phyloP scores from a whole-genome alignment of 768 basidiomycete genomes.

The Ramaria rubella region DNA sequence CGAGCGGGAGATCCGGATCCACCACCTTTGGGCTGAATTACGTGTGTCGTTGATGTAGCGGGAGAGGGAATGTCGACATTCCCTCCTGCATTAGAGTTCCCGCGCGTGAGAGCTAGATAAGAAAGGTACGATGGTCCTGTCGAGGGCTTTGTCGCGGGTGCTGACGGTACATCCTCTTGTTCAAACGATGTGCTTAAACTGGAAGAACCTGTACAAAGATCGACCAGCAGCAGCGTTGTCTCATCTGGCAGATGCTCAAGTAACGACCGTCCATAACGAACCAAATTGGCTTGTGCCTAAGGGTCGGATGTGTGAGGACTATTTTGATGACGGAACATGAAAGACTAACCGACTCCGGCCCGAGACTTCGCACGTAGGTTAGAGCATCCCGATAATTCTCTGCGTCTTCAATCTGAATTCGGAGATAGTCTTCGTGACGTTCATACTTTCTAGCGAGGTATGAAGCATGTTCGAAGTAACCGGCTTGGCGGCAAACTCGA shows the following conservation, averaged over 20 bases:
- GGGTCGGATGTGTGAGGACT: not conserved
- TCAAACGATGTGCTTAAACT: conserved; percentile 33
- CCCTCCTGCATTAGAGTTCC: conserved; percentile 29
- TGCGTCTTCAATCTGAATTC: conserved; percentile 92
- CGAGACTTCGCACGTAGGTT: conserved; percentile 69
- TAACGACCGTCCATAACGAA: conserved; percentile 83
- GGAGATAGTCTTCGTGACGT: conserved; percentile 85
- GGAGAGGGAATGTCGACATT: not conserved
- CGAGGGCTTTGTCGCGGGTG: conserved; percentile 23
- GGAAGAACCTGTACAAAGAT: conserved; percentile 72
- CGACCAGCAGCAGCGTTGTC: conserved; percentile 86
- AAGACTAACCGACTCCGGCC: conserved; percentile 63
- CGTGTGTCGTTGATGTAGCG: not conserved
- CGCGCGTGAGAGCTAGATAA: conserved; percentile 68
- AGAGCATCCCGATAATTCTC: conserved; percentile 77
- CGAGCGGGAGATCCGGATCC: conserved; percentile 25
- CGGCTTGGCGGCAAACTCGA: conserved; percentile 91
- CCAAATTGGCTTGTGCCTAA: conserved; percentile 83
- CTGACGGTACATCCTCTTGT: conserved; percentile 29
- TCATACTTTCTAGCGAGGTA: conserved; percentile 91
- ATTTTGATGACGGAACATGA: not conserved
- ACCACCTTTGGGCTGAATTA: not conserved
- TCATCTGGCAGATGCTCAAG: conserved; percentile 77
- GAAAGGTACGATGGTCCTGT: conserved; percentile 64
- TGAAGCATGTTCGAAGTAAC: conserved; percentile 90